Percentiles rank a stretch among this genome's conserved stretches.
Evolutionary conservation across 805 yeast species (phyloP).

Genomic region (Cyberlindnera veronae): DNA sequence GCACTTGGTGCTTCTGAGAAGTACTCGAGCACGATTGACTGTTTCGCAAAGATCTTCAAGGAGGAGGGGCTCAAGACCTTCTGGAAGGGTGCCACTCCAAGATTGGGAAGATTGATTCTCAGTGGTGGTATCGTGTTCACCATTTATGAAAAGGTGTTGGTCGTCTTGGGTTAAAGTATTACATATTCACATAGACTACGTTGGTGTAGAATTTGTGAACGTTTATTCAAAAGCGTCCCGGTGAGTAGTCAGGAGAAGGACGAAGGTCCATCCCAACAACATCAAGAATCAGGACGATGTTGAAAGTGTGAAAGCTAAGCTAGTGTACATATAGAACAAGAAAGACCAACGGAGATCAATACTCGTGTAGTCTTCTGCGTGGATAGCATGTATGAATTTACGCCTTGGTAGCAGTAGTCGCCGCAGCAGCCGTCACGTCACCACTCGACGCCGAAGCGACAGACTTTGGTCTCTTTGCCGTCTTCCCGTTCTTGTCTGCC

Average conservation of each 20-base stretch:
- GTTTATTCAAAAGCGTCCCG: no score
- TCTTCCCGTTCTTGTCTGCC: constrained; percentile 35
- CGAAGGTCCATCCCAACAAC: no score
- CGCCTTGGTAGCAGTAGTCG: constrained; percentile 2
- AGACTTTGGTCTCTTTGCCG: constrained; percentile 35
- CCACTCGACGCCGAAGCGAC: constrained; percentile 12
- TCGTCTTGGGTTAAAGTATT: constrained; percentile 24
- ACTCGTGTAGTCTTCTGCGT: not conserved
- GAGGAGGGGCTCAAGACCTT: constrained; percentile 89
- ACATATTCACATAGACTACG: no score
- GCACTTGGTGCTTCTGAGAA: constrained; percentile 71
- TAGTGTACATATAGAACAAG: no score
- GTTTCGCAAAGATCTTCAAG: constrained; percentile 73
- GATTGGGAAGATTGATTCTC: constrained; percentile 85
- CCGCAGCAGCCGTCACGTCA: constrained; percentile 1
- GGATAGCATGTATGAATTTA: no score
- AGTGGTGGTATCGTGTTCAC: constrained; percentile 98
- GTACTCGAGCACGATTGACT: constrained; percentile 74
- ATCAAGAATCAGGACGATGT: no score
- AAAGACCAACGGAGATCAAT: not conserved
- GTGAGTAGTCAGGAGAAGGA: no score
- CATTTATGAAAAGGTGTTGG: constrained; percentile 86
- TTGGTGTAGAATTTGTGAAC: no score
- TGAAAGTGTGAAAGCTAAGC: no score
- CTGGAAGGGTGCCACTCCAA: constrained; percentile 98